phyloP scores from a whole-genome alignment of 257 asterid genomes.

The Forsythia suspensa region DNA sequence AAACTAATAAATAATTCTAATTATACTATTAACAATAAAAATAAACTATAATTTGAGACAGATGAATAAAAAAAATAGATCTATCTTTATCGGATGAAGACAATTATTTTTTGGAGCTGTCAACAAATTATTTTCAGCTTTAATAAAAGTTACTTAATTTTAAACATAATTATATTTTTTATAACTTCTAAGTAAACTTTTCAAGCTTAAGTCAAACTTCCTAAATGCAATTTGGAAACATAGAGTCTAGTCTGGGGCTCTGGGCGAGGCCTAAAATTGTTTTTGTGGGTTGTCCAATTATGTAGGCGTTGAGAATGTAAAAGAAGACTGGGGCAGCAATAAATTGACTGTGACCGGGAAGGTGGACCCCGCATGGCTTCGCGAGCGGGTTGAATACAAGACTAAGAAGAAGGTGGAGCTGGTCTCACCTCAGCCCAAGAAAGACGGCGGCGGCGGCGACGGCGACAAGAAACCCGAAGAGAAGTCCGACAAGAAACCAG shows the following conservation, averaged over 20 bases:
- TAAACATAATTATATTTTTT: no score
- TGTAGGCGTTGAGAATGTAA: conserved; percentile 83
- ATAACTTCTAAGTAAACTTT: no score
- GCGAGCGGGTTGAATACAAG: conserved; percentile 62
- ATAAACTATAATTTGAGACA: no score
- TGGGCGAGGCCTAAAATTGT: conserved; percentile 15
- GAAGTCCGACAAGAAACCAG: conserved; percentile 46
- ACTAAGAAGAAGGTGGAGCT: conserved; percentile 92
- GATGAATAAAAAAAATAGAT: no score
- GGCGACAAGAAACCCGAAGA: conserved; percentile 50
- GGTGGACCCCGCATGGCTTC: conserved; percentile 73
- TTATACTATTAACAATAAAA: no score
- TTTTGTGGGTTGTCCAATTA: conserved; percentile 12
- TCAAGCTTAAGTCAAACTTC: no score
- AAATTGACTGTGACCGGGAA: conserved; percentile 82
- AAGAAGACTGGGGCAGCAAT: conserved; percentile 57
- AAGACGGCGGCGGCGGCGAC: conserved; percentile 41
- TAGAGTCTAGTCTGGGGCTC: background rate
- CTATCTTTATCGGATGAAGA: no score
- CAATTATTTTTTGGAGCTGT: no score
- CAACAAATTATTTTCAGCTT: no score
- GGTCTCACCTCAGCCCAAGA: conserved; percentile 70
- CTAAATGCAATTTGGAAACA: no score
- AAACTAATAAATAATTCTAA: no score
- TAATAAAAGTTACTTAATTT: no score